Percentiles rank a stretch among this genome's conserved stretches.
Evolutionary conservation across 2,329 filamentous ascomycete genomes (phyloP).

Genomic region (Incumbomyces delicatus): DNA sequence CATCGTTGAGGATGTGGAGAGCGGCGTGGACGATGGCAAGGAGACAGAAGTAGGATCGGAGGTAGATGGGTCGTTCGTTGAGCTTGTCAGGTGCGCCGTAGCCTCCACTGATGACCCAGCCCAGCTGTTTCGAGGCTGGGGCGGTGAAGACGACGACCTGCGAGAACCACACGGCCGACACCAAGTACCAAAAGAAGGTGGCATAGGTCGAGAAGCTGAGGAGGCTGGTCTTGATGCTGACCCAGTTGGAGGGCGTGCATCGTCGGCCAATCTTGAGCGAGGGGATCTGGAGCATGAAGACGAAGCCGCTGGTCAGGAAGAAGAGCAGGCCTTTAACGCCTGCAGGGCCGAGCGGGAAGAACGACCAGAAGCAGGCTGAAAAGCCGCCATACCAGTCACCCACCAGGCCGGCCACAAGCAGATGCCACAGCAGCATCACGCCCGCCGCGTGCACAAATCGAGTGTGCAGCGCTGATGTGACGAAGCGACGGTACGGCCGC

Average conservation of each 20-base stretch:
- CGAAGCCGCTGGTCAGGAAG: slow-evolving; percentile 62
- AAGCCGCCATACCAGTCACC: slow-evolving; percentile 3
- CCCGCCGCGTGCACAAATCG: slow-evolving; percentile 72
- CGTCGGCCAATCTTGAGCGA: slow-evolving; percentile 67
- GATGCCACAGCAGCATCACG: slow-evolving; percentile 44
- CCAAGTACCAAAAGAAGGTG: slow-evolving; percentile 64
- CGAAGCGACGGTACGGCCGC: slow-evolving; percentile 68
- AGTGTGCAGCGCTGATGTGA: slow-evolving; percentile 78
- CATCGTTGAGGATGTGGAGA: slow-evolving; percentile 62
- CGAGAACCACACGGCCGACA: slow-evolving; percentile 70
- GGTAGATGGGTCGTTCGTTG: slow-evolving; percentile 78
- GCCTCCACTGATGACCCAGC: slow-evolving; percentile 61
- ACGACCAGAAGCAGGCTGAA: slow-evolving; percentile 58
- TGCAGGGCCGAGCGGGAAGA: slow-evolving; percentile 70
- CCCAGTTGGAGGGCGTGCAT: slow-evolving; percentile 58
- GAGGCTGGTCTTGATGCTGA: slow-evolving; percentile 51
- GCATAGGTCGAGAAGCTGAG: slow-evolving; percentile 54
- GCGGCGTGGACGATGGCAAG: slow-evolving; percentile 61
- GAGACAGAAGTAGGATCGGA: slow-evolving; percentile 59
- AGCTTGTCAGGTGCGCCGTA: slow-evolving; percentile 49
- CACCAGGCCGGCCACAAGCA: background rate
- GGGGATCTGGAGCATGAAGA: slow-evolving; percentile 78
- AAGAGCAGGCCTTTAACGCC: slow-evolving; percentile 66
- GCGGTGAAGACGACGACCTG: slow-evolving; percentile 71
- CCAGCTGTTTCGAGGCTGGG: slow-evolving; percentile 50